Conservation (phyloP, 192 early-diverging fungal genomes). For the Coemansia sp. region DNA sequence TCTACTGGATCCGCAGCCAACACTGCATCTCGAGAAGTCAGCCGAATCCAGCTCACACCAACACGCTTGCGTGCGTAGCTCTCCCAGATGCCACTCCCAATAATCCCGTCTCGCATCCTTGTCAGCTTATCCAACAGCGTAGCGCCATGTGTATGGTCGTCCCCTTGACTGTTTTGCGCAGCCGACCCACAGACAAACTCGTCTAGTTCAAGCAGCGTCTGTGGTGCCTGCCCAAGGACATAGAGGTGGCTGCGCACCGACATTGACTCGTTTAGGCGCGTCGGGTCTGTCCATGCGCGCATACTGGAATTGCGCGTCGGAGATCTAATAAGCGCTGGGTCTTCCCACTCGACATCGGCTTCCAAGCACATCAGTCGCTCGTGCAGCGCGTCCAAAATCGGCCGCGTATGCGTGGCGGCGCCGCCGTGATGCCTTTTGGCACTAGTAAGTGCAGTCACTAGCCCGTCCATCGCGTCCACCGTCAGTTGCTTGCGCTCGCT, state of each 20-base stretch:
- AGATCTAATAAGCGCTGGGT: conserved; percentile 47
- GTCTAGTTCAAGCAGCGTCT: conserved; percentile 20
- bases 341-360: conserved; percentile 50
- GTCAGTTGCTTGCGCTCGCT: conserved; percentile 25
- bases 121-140: conserved; percentile 32
- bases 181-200: conserved; percentile 21
- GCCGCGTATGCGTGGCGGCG: background rate
- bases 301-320: conserved; percentile 13
- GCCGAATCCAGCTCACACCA: conserved; percentile 37
- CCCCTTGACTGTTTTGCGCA: background rate
- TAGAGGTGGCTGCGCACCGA: conserved; percentile 42
- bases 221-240: conserved; percentile 17
- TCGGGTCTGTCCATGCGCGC: conserved; percentile 40
- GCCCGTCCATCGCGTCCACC: background rate
- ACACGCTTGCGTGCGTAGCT: conserved; percentile 50
- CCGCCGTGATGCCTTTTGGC: background rate
- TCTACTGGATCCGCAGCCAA: conserved; percentile 18
- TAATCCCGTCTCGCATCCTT: conserved; percentile 30
- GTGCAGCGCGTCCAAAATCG: conserved; percentile 19
- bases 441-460: conserved; percentile 6
- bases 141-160: background rate
- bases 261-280: conserved; percentile 43
- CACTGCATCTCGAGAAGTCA: background rate
- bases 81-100: conserved; percentile 50
- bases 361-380: conserved; percentile 47